A percentile compares a stretch with the other conserved stretches of the same genome.
These are phyloP conservation scores for Hypoxylon sp. DNA, from an alignment of 2,329 filamentous ascomycete genomes.

Conservation along the genomic window DNA sequence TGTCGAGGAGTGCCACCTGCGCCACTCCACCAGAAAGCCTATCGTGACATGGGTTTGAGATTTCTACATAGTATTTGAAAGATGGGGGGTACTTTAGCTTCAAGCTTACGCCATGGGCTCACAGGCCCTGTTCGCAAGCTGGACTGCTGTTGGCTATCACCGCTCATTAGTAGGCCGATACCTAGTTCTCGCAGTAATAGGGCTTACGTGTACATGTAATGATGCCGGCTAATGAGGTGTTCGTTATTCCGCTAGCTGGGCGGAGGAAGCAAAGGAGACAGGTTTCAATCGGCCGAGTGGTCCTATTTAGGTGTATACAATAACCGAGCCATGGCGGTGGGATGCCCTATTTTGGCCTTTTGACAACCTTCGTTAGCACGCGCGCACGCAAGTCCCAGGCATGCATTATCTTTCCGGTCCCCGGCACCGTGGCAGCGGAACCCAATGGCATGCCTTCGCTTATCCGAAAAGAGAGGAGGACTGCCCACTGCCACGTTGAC, in stretches of 20 bases:
- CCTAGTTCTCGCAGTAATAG: constrained; percentile 7
- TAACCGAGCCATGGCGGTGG: constrained; percentile 19
- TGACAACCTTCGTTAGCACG: constrained; percentile 26
- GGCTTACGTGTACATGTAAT: constrained; percentile 14
- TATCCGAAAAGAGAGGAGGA: constrained; percentile 28
- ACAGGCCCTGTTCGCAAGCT: constrained; percentile 2
- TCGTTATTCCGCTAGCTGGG: constrained; percentile 6
- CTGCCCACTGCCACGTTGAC: constrained; percentile 22
- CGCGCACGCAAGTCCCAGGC: constrained; percentile 32
- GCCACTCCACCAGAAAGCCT: constrained; percentile 12
- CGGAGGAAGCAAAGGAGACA: constrained; percentile 15
- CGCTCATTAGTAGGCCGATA: constrained; percentile 5
- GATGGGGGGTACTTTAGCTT: too few species aligned
- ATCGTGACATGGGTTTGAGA: constrained; percentile 15
- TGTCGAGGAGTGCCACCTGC: constrained; percentile 11
- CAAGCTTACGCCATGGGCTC: too few species aligned
- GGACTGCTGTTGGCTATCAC: constrained; percentile 17
- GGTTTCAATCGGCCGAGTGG: constrained; percentile 26
- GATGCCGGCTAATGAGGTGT: constrained; percentile 1
- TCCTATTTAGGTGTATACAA: constrained; percentile 21
- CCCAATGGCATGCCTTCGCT: constrained; percentile 40
- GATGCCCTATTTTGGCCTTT: constrained; percentile 14
- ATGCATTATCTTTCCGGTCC: constrained; percentile 34
- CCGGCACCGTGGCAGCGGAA: constrained; percentile 39
- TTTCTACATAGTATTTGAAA: too few species aligned